Evolutionary conservation across 1,284 basidiomycete genomes (phyloP), one percentile per base, ranked within the genome.

Genomic region (Naganishia albida): DNA sequence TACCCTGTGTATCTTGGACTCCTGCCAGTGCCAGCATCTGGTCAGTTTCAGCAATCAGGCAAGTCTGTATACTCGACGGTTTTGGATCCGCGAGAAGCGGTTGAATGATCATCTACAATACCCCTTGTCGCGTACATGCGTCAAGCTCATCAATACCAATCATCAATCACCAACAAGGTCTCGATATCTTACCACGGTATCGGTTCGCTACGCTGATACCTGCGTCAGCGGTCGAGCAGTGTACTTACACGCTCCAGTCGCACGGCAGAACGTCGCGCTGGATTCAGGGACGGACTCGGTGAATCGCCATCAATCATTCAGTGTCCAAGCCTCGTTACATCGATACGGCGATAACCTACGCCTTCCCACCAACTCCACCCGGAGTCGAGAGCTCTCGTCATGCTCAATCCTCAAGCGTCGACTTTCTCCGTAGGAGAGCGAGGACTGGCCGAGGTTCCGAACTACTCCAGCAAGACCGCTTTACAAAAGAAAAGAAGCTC

Each of bases 21-120:
- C 34, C 10, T 34, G 6, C 4, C 10, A 34, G 10, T n/a, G n/a
- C n/a, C n/a, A n/a, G n/a, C n/a, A n/a, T n/a, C n/a, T n/a, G n/a
- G n/a, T n/a, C n/a, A n/a, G n/a, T n/a, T n/a, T n/a, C n/a, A n/a
- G 34, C 34, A 34, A 34, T 48, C 15, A 23, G 43, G 18, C 43
- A n/a, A n/a, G n/a, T n/a, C n/a, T n/a, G n/a, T n/a, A 44, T 18
- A 25, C 20, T 23, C 23, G n/a, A 23, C n/a, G 12, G 43, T 48
- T 59, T 59, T 39, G 56, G 28, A 40, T 60, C 56, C 56, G 56
- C 56, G 46, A 49, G 46, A 60, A 57, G 55, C 30, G n/a, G 56
- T 60, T 60, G 56, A n/a, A n/a, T 48, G 25, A 60, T 16, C 23
- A 40, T 60, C 56, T 49, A 60, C 44, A 34, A 34, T 34, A 10